A percentile compares a stretch with the other conserved stretches of the same genome.
phyloP scores from a whole-genome alignment of 805 yeast species.

The Pichia exigua region DNA sequence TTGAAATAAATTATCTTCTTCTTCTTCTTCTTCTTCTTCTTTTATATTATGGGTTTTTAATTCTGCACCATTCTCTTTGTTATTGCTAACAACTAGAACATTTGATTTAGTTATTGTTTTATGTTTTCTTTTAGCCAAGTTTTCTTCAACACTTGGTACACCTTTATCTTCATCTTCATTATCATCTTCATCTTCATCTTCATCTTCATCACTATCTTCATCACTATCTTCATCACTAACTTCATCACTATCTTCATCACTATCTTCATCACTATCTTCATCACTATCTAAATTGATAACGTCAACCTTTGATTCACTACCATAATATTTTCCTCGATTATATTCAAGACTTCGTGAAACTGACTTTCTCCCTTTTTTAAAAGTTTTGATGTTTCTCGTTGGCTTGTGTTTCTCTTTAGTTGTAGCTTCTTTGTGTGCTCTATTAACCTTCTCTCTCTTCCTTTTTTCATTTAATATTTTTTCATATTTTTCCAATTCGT shows the following conservation, averaged over 20 bases:
- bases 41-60: too few species aligned
- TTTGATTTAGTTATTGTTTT: background rate
- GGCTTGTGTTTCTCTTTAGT: background rate
- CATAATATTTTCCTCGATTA: background rate
- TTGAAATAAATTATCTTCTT: background rate
- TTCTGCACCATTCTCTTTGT: background rate
- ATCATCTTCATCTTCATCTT: background rate
- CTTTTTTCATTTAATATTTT: background rate
- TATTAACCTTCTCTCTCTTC: background rate
- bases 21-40: background rate
- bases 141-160: background rate
- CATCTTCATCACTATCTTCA: too few species aligned
- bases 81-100: background rate
- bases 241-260: too few species aligned
- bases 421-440: background rate
- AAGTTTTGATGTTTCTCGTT: background rate
- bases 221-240: too few species aligned
- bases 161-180: background rate
- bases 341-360: background rate
- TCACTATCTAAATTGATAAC: background rate
- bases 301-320: background rate
- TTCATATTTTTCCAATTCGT: background rate
- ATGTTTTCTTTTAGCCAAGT: background rate
- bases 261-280: background rate
- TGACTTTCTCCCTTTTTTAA: background rate